A percentile compares a stretch with the other conserved stretches of the same genome.
Evolutionary conservation across 371 early-diverging fungal genomes (phyloP).

Genomic region (Chytridium lagenaria): DNA sequence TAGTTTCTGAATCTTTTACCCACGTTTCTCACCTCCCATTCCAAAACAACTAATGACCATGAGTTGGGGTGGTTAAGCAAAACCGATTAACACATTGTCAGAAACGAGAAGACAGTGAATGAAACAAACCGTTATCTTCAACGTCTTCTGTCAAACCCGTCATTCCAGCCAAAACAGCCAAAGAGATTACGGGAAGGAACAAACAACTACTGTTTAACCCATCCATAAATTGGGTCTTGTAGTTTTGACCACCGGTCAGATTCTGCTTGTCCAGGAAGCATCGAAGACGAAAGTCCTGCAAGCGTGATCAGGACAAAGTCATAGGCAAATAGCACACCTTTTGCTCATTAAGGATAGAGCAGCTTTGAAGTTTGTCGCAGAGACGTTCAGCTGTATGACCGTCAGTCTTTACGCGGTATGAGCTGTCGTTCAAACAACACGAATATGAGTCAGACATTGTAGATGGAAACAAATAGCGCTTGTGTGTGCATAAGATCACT

Average conservation of each 20-base stretch:
- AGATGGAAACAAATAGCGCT: background rate
- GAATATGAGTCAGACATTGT: background rate
- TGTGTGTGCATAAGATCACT: background rate
- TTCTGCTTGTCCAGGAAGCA: conserved; percentile 40
- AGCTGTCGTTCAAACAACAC: background rate
- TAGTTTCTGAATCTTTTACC: background rate
- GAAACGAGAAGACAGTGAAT: background rate
- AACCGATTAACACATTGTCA: background rate
- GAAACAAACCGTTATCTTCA: conserved; percentile 4
- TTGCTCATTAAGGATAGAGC: conserved; percentile 28
- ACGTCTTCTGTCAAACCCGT: background rate
- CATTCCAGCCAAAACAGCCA: conserved; percentile 19
- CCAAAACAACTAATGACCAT: conserved; percentile 25
- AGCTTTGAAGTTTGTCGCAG: conserved; percentile 30
- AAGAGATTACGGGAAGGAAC: conserved; percentile 30
- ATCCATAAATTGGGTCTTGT: conserved; percentile 25
- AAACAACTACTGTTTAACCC: conserved; percentile 28
- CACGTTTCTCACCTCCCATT: conserved; percentile 21
- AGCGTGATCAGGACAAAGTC: background rate
- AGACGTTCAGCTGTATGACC: conserved; percentile 29
- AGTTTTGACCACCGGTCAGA: conserved; percentile 24
- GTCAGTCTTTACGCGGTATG: conserved; percentile 35
- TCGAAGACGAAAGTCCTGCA: conserved; percentile 16
- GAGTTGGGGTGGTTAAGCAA: background rate
- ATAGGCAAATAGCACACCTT: background rate